A percentile compares a stretch with the other conserved stretches of the same genome.
phyloP scores from a whole-genome alignment of 192 early-diverging fungal species.

The Dissophora ornata region DNA sequence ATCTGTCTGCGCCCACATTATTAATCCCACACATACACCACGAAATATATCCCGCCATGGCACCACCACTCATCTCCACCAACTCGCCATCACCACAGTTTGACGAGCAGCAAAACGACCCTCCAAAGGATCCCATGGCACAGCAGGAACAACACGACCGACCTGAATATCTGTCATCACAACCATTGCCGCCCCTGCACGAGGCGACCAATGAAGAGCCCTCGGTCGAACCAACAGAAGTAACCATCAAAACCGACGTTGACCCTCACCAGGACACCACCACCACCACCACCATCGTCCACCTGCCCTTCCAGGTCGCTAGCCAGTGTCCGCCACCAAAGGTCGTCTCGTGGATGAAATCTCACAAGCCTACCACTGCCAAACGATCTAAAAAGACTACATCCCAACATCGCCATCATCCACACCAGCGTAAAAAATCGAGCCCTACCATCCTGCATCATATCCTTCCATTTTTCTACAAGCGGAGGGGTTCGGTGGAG shows the following conservation, averaged over 20 bases:
- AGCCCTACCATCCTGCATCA: constrained; percentile 2
- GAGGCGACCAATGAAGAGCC: background rate
- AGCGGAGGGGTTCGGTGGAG: background rate
- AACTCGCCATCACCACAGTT: too few species aligned
- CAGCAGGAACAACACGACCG: background rate
- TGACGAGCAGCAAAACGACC: too few species aligned
- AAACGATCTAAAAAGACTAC: too few species aligned
- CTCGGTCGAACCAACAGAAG: constrained; percentile 9
- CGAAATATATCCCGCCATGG: too few species aligned
- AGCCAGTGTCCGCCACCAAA: constrained; percentile 30
- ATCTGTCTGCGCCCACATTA: too few species aligned
- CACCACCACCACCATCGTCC: constrained; percentile 44
- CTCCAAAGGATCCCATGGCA: too few species aligned
- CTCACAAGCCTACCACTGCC: constrained; percentile 1
- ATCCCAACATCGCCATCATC: constrained; percentile 8
- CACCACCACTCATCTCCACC: too few species aligned
- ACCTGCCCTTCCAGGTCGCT: constrained; percentile 39
- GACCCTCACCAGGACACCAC: constrained; percentile 43
- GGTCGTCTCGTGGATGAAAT: constrained; percentile 52
- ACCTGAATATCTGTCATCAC: too few species aligned
- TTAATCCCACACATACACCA: too few species aligned
- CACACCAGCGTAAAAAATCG: constrained; percentile 6
- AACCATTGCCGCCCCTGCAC: background rate
- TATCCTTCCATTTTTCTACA: constrained; percentile 27
- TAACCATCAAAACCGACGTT: constrained; percentile 38